A percentile compares a stretch with the other conserved stretches of the same genome.
Conservation (phyloP, 441 rosid genomes). For the Erodium texanum region DNA sequence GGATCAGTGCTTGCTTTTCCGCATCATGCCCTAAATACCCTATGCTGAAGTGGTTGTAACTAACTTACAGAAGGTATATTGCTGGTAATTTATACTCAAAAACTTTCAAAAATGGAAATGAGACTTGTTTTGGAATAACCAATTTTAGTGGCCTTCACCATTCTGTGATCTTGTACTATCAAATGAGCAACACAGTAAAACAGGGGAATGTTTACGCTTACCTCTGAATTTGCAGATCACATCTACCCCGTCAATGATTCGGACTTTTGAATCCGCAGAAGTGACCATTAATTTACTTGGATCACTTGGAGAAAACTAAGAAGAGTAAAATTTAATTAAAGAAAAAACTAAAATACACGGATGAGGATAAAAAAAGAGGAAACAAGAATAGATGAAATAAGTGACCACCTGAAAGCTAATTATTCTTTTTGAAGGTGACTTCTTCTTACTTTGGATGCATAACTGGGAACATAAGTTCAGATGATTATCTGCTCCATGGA, state of each 20-base stretch:
- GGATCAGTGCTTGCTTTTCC: neutral
- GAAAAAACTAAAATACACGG: neutral
- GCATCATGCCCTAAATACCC: too few species aligned
- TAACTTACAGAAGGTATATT: neutral
- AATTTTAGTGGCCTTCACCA: neutral
- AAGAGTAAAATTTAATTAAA: neutral
- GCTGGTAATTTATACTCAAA: neutral
- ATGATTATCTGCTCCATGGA: constrained; percentile 28
- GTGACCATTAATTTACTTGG: constrained; percentile 33
- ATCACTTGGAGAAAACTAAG: constrained; percentile 37
- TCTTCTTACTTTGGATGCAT: constrained; percentile 33
- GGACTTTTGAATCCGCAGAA: constrained; percentile 37
- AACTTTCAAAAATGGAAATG: neutral
- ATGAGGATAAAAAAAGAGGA: neutral
- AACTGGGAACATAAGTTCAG: constrained; percentile 25
- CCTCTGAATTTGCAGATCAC: constrained; percentile 33
- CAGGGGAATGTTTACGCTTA: constrained; percentile 13
- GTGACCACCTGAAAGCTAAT: constrained; percentile 38
- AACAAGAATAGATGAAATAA: neutral
- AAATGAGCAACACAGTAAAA: constrained; percentile 3
- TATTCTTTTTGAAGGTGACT: constrained; percentile 32
- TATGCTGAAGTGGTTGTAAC: neutral
- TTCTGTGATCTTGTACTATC: neutral
- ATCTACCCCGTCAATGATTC: constrained; percentile 26
- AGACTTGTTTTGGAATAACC: neutral